Conservation (phyloP, 2,329 filamentous ascomycete genomes). For the Metarhizium sp. region DNA sequence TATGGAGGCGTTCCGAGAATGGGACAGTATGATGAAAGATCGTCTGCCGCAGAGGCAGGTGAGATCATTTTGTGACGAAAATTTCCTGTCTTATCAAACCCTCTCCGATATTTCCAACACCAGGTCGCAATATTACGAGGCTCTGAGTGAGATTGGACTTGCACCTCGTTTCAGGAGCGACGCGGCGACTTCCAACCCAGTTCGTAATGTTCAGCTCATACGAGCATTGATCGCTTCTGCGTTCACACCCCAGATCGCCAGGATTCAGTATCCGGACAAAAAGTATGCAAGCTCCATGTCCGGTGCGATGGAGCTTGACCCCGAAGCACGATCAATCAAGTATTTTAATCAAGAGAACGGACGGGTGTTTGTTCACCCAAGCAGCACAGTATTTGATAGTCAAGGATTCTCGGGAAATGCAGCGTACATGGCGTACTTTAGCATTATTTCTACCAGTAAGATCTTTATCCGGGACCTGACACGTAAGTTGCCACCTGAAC, state of each 20-base stretch:
- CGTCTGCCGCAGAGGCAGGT: constrained; percentile 53
- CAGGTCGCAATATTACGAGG: constrained; percentile 73
- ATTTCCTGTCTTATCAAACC: constrained; percentile 76
- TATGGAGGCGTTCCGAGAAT: constrained; percentile 73
- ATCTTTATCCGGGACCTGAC: constrained; percentile 87
- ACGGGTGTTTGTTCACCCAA: constrained; percentile 87
- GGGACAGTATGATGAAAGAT: constrained; percentile 57
- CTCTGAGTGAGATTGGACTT: constrained; percentile 80
- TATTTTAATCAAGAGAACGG: constrained; percentile 83
- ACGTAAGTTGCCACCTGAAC: constrained; percentile 44
- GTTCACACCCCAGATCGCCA: constrained; percentile 77
- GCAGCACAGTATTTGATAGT: constrained; percentile 74
- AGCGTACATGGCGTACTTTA: constrained; percentile 81
- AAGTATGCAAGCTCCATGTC: constrained; percentile 84
- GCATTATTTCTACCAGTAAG: constrained; percentile 84
- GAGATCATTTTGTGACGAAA: constrained; percentile 71
- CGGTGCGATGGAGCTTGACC: constrained; percentile 86
- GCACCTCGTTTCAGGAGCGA: constrained; percentile 34
- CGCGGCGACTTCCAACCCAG: constrained; percentile 20
- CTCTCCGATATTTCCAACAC: constrained; percentile 85
- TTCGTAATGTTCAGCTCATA: constrained; percentile 40
- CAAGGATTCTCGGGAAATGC: constrained; percentile 69
- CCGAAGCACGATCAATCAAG: constrained; percentile 83
- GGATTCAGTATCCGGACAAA: constrained; percentile 90
- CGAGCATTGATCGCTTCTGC: constrained; percentile 64